Conservation (phyloP, 257 asterid genomes). For the Thymus quinquecostatus region DNA sequence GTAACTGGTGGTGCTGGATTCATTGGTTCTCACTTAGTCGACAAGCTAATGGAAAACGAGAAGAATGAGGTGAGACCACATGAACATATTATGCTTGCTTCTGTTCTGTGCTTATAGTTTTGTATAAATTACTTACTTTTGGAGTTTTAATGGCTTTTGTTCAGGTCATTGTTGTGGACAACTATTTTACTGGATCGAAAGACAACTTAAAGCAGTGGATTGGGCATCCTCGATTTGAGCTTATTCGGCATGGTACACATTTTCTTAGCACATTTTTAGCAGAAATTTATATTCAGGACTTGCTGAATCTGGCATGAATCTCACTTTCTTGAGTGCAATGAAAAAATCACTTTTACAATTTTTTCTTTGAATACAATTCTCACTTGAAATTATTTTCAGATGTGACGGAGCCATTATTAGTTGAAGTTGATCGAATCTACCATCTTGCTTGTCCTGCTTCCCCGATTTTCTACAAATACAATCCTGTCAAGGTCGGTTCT, state of each 20-base stretch:
- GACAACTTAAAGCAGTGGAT: slow-evolving; percentile 90
- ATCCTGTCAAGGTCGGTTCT: slow-evolving; percentile 80
- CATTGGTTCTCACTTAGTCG: slow-evolving; percentile 97
- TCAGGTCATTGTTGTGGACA: slow-evolving; percentile 90
- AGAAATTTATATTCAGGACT: neutral
- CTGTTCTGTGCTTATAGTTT: neutral
- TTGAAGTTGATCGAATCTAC: slow-evolving; percentile 90
- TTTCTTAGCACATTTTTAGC: slow-evolving; percentile 9
- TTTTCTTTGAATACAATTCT: neutral
- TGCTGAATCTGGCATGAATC: neutral
- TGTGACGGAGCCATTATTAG: slow-evolving; percentile 80
- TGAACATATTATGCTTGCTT: neutral
- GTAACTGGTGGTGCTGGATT: slow-evolving; percentile 98
- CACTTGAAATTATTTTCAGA: slow-evolving; percentile 39
- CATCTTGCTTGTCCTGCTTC: slow-evolving; percentile 99
- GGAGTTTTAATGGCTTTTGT: slow-evolving; percentile 15
- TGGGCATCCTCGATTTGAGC: slow-evolving; percentile 96
- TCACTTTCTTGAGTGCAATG: neutral
- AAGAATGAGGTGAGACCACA: slow-evolving; percentile 72
- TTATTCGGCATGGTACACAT: slow-evolving; percentile 79
- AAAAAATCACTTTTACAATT: neutral
- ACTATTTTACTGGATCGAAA: slow-evolving; percentile 89
- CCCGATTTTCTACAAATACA: slow-evolving; percentile 90
- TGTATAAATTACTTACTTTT: neutral
- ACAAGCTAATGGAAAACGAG: slow-evolving; percentile 85